These are phyloP conservation scores for Euphorbia pulcherrima DNA, from an alignment of 345 rosid species.

Conservation along the genomic window DNA sequence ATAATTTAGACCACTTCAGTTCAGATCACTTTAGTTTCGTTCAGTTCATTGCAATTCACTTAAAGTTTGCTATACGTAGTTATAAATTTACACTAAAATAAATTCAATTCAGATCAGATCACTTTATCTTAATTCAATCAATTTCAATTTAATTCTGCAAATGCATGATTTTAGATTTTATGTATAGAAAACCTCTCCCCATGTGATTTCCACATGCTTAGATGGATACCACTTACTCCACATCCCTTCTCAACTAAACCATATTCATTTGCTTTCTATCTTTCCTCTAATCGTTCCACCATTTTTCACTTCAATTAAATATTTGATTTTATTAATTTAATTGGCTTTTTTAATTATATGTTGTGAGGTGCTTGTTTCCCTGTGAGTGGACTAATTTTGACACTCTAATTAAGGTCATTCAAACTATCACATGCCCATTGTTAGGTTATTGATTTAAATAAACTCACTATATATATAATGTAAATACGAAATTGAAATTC, in stretches of 20 bases:
- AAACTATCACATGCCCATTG: not conserved
- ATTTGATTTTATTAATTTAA: not conserved
- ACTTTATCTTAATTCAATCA: too few species aligned
- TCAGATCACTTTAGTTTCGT: too few species aligned
- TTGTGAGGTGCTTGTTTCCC: not conserved
- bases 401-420: not conserved
- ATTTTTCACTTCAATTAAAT: not conserved
- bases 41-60: too few species aligned
- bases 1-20: too few species aligned
- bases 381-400: not conserved
- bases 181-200: slow-evolving; percentile 17
- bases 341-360: not conserved
- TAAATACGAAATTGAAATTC: not conserved
- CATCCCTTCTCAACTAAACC: not conserved
- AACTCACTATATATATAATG: not conserved
- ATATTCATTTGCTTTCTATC: not conserved
- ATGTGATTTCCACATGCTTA: slow-evolving; percentile 22
- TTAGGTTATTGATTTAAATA: not conserved
- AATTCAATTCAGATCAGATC: too few species aligned
- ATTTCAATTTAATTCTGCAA: too few species aligned
- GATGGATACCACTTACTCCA: slow-evolving; percentile 6
- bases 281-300: not conserved
- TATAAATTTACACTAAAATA: too few species aligned
- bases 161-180: too few species aligned
- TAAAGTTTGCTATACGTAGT: too few species aligned